Percentiles rank a stretch among this genome's conserved stretches.
These are phyloP conservation scores for Fusarium multiceps DNA, from an alignment of 2,329 filamentous ascomycete genomes.

Conservation along the genomic window DNA sequence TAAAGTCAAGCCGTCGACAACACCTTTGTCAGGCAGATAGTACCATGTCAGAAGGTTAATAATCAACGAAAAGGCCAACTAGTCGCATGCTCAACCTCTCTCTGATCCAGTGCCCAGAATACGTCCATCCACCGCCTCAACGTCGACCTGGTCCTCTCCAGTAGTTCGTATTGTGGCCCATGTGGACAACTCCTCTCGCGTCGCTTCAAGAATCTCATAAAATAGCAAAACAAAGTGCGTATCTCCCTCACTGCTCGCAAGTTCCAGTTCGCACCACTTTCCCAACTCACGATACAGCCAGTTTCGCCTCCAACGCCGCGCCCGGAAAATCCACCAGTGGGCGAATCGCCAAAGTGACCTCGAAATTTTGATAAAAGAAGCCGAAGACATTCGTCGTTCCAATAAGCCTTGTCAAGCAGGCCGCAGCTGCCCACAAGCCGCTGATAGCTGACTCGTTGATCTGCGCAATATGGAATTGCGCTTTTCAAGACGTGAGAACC, in stretches of 20 bases:
- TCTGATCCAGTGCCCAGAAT: slow-evolving; percentile 2
- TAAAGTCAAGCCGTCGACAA: slow-evolving; percentile 22
- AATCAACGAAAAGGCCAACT: slow-evolving; percentile 13
- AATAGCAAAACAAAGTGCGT: slow-evolving; percentile 21
- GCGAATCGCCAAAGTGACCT: slow-evolving; percentile 42
- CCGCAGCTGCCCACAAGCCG: slow-evolving; percentile 6
- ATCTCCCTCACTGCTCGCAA: slow-evolving; percentile 24
- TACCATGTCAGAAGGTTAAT: slow-evolving; percentile 10
- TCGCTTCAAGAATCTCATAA: slow-evolving; percentile 5
- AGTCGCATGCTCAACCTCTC: slow-evolving; percentile 10
- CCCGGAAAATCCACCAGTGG: slow-evolving; percentile 44
- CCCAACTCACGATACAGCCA: slow-evolving; percentile 38
- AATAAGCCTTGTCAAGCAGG: slow-evolving; percentile 8
- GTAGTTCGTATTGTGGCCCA: background rate
- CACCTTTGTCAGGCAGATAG: slow-evolving; percentile 19
- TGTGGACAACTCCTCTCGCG: background rate
- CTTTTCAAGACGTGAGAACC: slow-evolving; percentile 15
- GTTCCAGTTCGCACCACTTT: slow-evolving; percentile 30
- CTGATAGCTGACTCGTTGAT: background rate
- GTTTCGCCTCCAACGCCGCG: slow-evolving; percentile 46
- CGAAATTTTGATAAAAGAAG: slow-evolving; percentile 40
- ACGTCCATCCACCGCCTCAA: background rate
- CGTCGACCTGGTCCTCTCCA: background rate
- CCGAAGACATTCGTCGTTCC: slow-evolving; percentile 16
- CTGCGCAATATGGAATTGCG: slow-evolving; percentile 11